Conservation (phyloP, 768 basidiomycete species). For the Leccinum truebloodii region DNA sequence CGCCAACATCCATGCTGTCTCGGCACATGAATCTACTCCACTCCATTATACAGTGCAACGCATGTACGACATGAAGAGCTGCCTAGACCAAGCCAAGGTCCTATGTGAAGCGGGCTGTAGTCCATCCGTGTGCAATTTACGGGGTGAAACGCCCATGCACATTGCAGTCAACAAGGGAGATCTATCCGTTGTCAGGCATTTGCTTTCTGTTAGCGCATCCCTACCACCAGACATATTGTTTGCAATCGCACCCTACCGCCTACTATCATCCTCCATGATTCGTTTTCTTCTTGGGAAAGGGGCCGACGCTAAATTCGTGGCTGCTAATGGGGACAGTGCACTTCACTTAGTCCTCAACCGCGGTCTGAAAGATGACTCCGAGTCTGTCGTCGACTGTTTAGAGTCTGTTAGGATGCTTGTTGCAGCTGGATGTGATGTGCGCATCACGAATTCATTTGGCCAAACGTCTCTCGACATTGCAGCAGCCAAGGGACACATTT, state of each 20-base stretch:
- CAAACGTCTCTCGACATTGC: not conserved
- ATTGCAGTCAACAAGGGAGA: not conserved
- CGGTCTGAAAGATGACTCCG: not conserved
- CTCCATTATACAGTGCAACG: too few species aligned
- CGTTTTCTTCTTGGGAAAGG: not conserved
- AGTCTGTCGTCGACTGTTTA: not conserved
- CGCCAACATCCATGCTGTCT: too few species aligned
- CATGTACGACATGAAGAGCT: too few species aligned
- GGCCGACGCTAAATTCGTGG: not conserved
- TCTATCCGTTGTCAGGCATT: too few species aligned
- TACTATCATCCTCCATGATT: not conserved
- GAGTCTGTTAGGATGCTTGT: not conserved
- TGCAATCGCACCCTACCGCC: too few species aligned
- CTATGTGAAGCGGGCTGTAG: not conserved
- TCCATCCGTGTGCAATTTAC: not conserved
- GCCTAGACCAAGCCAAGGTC: not conserved
- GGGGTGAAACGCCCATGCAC: not conserved
- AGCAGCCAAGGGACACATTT: not conserved
- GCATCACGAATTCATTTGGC: not conserved
- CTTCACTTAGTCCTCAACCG: not conserved
- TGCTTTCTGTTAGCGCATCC: not conserved
- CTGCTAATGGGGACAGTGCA: not conserved
- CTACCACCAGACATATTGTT: not conserved
- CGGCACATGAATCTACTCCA: too few species aligned
- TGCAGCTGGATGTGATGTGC: not conserved